These are phyloP conservation scores for Abrus pulchellus DNA, from an alignment of 306 rosid genomes.

Conservation along the genomic window DNA sequence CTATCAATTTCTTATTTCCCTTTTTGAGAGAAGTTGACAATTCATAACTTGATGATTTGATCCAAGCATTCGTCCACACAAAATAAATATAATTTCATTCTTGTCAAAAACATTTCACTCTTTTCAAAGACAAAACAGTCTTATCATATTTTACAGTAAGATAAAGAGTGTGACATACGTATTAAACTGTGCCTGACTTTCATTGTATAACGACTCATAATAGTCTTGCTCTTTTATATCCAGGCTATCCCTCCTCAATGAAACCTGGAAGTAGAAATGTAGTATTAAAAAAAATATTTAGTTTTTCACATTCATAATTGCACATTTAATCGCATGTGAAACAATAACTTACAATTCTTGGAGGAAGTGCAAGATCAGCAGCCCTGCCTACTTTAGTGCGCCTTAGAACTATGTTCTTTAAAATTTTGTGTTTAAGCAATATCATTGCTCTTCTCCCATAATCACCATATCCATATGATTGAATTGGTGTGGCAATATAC, in stretches of 20 bases:
- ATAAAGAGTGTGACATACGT: conserved; percentile 64
- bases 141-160: conserved; percentile 16
- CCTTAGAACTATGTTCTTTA: conserved; percentile 73
- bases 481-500: conserved; percentile 76
- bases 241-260: conserved; percentile 77
- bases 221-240: conserved; percentile 86
- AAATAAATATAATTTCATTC: neutral
- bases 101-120: neutral
- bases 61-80: too few species aligned
- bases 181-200: conserved; percentile 85
- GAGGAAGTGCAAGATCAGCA: conserved; percentile 89
- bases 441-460: conserved; percentile 74
- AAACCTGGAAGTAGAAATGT: conserved; percentile 63
- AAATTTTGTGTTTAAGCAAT: conserved; percentile 74
- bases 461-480: conserved; percentile 43
- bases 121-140: conserved; percentile 7
- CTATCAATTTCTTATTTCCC: neutral
- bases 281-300: conserved; percentile 21
- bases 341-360: conserved; percentile 77
- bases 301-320: conserved; percentile 1
- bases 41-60: too few species aligned
- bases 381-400: conserved; percentile 91
- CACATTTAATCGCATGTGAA: conserved; percentile 25
- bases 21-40: too few species aligned
- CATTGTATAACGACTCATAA: conserved; percentile 86